Conservation (phyloP, 2,329 filamentous ascomycete species). For the Alternaria gaisen region DNA sequence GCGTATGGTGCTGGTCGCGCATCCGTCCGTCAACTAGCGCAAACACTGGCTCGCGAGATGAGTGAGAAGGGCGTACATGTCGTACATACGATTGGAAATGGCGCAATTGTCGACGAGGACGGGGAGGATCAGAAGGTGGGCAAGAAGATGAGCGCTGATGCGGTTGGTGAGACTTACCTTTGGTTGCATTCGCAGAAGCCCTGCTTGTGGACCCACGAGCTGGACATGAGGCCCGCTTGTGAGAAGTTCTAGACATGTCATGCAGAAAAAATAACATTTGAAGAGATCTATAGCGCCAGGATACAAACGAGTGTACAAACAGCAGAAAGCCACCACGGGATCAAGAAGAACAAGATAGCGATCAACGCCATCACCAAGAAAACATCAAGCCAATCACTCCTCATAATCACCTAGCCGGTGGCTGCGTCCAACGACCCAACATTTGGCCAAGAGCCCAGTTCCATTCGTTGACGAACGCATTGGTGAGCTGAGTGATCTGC, state of each 20-base stretch:
- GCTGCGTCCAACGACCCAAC: constrained; percentile 71
- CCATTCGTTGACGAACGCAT: constrained; percentile 74
- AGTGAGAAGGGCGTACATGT: constrained; percentile 66
- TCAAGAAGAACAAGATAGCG: neutral
- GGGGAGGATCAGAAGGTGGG: constrained; percentile 59
- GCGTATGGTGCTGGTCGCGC: constrained; percentile 64
- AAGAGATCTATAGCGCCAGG: neutral
- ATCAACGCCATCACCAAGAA: constrained; percentile 1
- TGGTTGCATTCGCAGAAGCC: constrained; percentile 60
- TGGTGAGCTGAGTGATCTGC: constrained; percentile 66
- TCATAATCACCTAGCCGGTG: constrained; percentile 54
- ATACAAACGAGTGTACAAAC: neutral
- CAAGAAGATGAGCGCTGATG: constrained; percentile 67
- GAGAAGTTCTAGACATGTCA: constrained; percentile 55
- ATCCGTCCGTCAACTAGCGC: constrained; percentile 64
- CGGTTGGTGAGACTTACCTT: constrained; percentile 65
- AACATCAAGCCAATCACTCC: neutral
- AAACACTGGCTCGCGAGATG: constrained; percentile 65
- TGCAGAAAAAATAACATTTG: neutral
- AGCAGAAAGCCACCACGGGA: neutral
- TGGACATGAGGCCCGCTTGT: constrained; percentile 61
- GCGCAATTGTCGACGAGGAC: constrained; percentile 61
- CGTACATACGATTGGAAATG: constrained; percentile 68
- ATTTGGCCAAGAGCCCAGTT: constrained; percentile 69
- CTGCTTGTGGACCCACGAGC: constrained; percentile 62